A percentile compares a stretch with the other conserved stretches of the same genome.
Conservation (phyloP, 192 early-diverging fungal species). For the Linnemannia hyalina region DNA sequence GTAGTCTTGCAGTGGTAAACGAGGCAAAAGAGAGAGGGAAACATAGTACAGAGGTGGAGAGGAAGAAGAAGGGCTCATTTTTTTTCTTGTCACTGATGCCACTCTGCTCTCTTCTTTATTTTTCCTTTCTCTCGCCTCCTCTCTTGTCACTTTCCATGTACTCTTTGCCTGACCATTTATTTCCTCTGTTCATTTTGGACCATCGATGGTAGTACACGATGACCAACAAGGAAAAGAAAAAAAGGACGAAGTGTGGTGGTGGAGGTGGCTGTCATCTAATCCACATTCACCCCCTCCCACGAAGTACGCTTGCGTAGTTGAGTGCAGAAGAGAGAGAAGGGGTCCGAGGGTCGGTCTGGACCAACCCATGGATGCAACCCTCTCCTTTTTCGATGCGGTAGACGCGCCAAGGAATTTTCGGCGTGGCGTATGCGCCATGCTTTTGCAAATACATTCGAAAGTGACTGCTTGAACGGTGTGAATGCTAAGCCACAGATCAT, state of each 20-base stretch:
- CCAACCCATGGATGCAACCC: not conserved
- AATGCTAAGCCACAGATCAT: not conserved
- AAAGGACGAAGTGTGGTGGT: not conserved
- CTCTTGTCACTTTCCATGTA: not conserved
- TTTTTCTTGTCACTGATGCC: not conserved
- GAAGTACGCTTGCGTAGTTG: not conserved
- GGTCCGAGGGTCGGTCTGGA: constrained; percentile 7
- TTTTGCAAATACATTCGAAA: not conserved
- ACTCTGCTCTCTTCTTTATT: not conserved
- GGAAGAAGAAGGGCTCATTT: too few relatives aligned
- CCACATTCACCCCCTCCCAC: not conserved
- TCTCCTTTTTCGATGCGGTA: not conserved
- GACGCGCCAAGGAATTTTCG: not conserved
- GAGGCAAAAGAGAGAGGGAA: not conserved
- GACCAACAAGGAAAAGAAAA: constrained; percentile 7
- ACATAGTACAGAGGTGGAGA: not conserved
- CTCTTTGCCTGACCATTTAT: too few relatives aligned
- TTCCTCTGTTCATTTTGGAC: not conserved
- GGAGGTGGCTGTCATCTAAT: not conserved
- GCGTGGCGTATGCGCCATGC: not conserved
- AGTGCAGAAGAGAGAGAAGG: not conserved
- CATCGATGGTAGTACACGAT: not conserved
- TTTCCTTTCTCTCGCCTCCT: not conserved
- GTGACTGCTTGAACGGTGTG: not conserved
- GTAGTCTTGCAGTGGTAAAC: not conserved